Evolutionary conservation across 2,329 filamentous ascomycete species (phyloP), one percentile per base, ranked within the genome.

Genomic region (Westerdykella aurantiaca): DNA sequence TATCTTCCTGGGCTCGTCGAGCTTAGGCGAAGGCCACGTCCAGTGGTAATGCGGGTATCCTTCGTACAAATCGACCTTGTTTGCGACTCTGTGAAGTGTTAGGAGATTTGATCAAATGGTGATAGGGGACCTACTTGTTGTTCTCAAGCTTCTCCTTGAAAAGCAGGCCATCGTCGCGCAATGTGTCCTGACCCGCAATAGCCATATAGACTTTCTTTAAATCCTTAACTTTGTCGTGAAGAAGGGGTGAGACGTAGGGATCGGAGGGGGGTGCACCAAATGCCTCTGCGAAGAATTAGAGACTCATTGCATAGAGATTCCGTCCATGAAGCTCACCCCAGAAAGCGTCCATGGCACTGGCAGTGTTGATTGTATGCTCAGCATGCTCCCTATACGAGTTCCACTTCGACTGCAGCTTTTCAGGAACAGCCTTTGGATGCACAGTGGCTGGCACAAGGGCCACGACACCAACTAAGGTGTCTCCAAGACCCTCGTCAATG

Each of bases 1-100:
- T 14, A 58, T 43, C 14, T 55, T 45, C 14, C 46, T 48, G 4
- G 58, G 56, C 34, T 54, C 37, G 10, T 61, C 57, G 18, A 65
- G 50, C 16, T 53, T 55, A 1, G 51, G 33, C 6, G 65, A 64
- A 10, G 64, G 64, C 51, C 58, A 68, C n/a, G 47, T 55, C 56
- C 63, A 67, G 40, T 63, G 62, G 34, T 57, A 66, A 34, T 68
- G 65, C 5, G 65, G 64, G 46, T 68, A 67, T 21, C 63, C 64
- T 38, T 57, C 47, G 42, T 64, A 68, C 17, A 62, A 57, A 38
- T 67, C 62, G 25, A 60, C 50, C 31, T 50, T 52, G 25, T 52
- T 59, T 10, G 57, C 42, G 1, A 66, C 61, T 25, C 65, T 66
- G 23, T 1, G 31, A n/a, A 5, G 2, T 16, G n/a, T 63, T 31